These are phyloP conservation scores for Globisporangium heterothallicum DNA, from an alignment of 352 stramenopile genomes.

Conservation along the genomic window DNA sequence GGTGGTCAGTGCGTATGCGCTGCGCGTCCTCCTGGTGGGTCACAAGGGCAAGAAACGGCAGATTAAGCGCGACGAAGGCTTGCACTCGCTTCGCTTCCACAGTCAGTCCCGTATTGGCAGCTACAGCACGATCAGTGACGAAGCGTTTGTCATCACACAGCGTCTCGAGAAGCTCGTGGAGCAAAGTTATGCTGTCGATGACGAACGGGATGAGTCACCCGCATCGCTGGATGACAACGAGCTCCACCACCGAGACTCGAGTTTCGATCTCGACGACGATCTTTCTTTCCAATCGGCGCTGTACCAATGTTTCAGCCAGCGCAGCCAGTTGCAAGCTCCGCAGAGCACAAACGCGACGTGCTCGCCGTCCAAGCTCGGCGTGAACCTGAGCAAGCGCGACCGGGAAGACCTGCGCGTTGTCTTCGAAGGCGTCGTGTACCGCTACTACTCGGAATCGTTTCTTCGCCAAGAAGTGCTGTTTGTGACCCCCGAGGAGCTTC, in stretches of 20 bases:
- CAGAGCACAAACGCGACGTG: conserved; percentile 30
- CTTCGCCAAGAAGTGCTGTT: conserved; percentile 75
- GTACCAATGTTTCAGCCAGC: conserved; percentile 54
- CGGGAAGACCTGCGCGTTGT: conserved; percentile 45
- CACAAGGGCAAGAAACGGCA: conserved; percentile 10
- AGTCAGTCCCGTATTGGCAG: conserved; percentile 61
- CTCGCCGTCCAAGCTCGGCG: conserved; percentile 50
- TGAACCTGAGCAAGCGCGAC: conserved; percentile 61
- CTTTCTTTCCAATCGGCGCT: conserved; percentile 44
- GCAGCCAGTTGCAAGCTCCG: conserved; percentile 40
- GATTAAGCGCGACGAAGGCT: conserved; percentile 1
- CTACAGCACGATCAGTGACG: conserved; percentile 66
- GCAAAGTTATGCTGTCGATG: too few relatives aligned
- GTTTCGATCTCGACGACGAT: conserved; percentile 19
- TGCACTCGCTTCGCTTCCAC: conserved; percentile 51
- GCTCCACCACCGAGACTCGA: too few relatives aligned
- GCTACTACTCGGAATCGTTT: conserved; percentile 49
- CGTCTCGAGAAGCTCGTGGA: conserved; percentile 29
- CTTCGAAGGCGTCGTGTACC: conserved; percentile 70
- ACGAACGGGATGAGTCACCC: too few relatives aligned
- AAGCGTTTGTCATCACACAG: conserved; percentile 34
- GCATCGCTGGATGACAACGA: neutral
- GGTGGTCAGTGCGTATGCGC: conserved; percentile 59
- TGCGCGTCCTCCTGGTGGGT: conserved; percentile 39
- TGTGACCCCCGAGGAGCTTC: conserved; percentile 44